Conservation (phyloP, 371 early-diverging fungal species). For the Rhizopus delemar region DNA sequence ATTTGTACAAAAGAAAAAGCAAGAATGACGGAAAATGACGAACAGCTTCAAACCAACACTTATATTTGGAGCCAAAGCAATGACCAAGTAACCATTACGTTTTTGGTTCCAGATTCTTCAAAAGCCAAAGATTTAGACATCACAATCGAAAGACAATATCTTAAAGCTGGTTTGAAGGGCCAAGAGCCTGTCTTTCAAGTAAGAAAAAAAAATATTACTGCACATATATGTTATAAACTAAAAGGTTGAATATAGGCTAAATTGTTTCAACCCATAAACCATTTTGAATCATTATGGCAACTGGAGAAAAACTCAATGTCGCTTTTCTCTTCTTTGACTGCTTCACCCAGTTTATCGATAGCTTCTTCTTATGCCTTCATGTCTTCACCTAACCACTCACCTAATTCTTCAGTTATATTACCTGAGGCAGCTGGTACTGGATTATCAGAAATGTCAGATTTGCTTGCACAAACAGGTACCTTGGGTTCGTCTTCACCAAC, state of each 20-base stretch:
- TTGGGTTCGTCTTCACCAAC: conserved; percentile 32
- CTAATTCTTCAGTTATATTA: conserved; percentile 49
- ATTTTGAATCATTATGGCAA: conserved; percentile 54
- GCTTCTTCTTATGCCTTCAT: conserved; percentile 60
- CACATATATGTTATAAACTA: too few relatives aligned
- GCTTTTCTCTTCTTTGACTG: conserved; percentile 52
- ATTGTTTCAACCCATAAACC: conserved; percentile 48
- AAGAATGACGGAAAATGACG: conserved; percentile 41
- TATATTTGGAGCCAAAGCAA: conserved; percentile 52
- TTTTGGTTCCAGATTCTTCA: conserved; percentile 47
- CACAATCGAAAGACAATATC: conserved; percentile 40
- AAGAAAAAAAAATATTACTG: too few relatives aligned
- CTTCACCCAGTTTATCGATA: conserved; percentile 54
- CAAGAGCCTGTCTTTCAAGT: conserved; percentile 53
- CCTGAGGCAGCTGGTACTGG: conserved; percentile 45
- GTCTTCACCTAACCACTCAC: conserved; percentile 50
- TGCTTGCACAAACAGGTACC: conserved; percentile 39
- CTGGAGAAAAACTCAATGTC: conserved; percentile 46
- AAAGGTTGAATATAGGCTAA: conserved; percentile 35
- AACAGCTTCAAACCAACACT: conserved; percentile 49
- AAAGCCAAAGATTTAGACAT: conserved; percentile 48
- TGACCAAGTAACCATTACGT: conserved; percentile 55
- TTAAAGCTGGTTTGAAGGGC: conserved; percentile 48
- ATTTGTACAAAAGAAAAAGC: too few relatives aligned
- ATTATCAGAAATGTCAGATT: conserved; percentile 37